Percentiles rank a stretch among this genome's conserved stretches.
phyloP scores from a whole-genome alignment of 2,329 filamentous ascomycete genomes.

The Zymoseptoria passerinii region DNA sequence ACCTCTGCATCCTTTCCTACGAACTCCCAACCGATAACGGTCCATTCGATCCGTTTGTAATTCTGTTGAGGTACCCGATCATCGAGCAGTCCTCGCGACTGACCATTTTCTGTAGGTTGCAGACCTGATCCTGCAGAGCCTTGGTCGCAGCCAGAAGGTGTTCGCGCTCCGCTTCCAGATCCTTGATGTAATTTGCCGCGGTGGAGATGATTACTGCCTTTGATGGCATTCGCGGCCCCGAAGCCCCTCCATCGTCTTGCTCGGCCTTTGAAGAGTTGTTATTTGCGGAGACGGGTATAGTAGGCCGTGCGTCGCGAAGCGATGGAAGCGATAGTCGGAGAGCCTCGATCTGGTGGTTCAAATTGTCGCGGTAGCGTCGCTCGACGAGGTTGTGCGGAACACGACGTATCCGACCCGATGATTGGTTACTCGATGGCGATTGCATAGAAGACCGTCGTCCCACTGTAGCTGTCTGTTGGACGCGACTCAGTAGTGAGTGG shows the following conservation, averaged over 20 bases:
- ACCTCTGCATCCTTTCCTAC: not conserved
- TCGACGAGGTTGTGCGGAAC: constrained; percentile 38
- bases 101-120: constrained; percentile 37
- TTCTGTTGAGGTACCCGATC: constrained; percentile 7
- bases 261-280: constrained; percentile 2
- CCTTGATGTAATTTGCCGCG: constrained; percentile 40
- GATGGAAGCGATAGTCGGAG: constrained; percentile 23
- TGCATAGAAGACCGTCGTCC: not conserved
- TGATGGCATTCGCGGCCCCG: constrained; percentile 23
- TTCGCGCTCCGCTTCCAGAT: constrained; percentile 38
- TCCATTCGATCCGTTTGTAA: not conserved
- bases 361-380: constrained; percentile 39
- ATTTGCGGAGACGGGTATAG: constrained; percentile 3
- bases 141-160: constrained; percentile 33
- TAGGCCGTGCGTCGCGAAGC: constrained; percentile 10
- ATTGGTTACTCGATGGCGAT: not conserved
- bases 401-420: constrained; percentile 6
- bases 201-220: constrained; percentile 41
- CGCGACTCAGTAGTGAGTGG: not conserved
- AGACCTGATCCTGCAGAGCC: constrained; percentile 32
- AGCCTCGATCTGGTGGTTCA: constrained; percentile 39
- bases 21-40: not conserved
- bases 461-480: not conserved
- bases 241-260: not conserved
- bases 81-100: constrained; percentile 37